Evolutionary conservation across 2,329 filamentous ascomycete species (phyloP).

Genomic region (Pseudogymnoascus sp.): DNA sequence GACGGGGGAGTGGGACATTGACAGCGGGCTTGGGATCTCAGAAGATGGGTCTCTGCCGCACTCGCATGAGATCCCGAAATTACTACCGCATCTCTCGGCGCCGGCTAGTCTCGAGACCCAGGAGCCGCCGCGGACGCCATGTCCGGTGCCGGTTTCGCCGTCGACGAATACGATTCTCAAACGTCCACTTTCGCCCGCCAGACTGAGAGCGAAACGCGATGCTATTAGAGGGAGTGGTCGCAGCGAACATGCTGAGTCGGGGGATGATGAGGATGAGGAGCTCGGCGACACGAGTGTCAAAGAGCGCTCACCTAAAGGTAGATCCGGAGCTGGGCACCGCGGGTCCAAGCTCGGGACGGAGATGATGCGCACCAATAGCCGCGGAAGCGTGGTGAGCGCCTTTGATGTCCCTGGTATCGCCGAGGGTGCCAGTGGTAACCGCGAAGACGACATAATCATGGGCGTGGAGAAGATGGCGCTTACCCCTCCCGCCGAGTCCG

Average conservation of each 20-base stretch:
- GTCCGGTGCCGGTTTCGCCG: neutral
- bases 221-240: constrained; percentile 59
- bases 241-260: constrained; percentile 72
- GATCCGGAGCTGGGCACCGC: constrained; percentile 49
- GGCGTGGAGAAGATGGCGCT: constrained; percentile 11
- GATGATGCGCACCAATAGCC: constrained; percentile 96
- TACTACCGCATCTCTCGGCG: constrained; percentile 55
- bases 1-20: constrained; percentile 65
- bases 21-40: constrained; percentile 69
- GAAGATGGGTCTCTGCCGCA: constrained; percentile 19
- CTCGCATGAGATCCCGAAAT: constrained; percentile 37
- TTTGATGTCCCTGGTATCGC: constrained; percentile 20
- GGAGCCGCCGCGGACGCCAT: constrained; percentile 28
- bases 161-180: constrained; percentile 27
- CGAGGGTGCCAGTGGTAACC: constrained; percentile 19
- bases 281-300: constrained; percentile 48
- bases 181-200: constrained; percentile 61
- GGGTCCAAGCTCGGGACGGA: constrained; percentile 89
- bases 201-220: constrained; percentile 65
- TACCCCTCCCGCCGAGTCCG: neutral
- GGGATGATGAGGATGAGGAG: constrained; percentile 92
- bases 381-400: constrained; percentile 58
- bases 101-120: constrained; percentile 47
- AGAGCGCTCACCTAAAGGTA: constrained; percentile 39
- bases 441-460: constrained; percentile 14